phyloP scores from a whole-genome alignment of 805 yeast genomes.

The Priceomyces medius region DNA sequence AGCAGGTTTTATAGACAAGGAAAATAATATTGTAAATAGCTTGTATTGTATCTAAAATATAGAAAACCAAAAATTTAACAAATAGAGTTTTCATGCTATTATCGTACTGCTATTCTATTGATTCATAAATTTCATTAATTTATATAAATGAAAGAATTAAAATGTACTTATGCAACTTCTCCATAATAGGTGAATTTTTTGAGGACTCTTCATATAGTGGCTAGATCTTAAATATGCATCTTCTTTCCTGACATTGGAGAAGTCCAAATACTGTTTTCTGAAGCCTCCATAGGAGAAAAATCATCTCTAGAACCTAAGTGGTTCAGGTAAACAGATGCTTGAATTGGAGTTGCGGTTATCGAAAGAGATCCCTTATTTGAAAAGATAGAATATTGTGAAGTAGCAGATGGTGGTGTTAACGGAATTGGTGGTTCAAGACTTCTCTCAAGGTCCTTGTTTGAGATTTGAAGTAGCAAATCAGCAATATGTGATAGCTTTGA shows the following conservation, averaged over 20 bases:
- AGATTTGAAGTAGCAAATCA: slow-evolving; percentile 26
- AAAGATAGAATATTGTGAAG: slow-evolving; percentile 38
- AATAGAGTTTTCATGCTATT: slow-evolving; percentile 3
- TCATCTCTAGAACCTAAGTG: slow-evolving; percentile 9
- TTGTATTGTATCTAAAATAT: background rate
- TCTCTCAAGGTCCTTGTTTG: slow-evolving; percentile 8
- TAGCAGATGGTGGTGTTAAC: slow-evolving; percentile 43
- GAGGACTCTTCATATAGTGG: background rate
- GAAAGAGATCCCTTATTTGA: slow-evolving; percentile 25
- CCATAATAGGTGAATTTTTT: background rate
- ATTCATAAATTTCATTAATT: background rate
- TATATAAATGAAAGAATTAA: slow-evolving; percentile 1
- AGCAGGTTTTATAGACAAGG: slow-evolving; percentile 7
- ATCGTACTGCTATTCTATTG: background rate
- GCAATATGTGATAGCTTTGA: slow-evolving; percentile 22
- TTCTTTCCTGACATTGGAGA: slow-evolving; percentile 11
- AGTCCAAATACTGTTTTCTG: slow-evolving; percentile 9
- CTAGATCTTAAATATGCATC: slow-evolving; percentile 7
- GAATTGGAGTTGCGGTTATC: slow-evolving; percentile 24
- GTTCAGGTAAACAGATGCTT: slow-evolving; percentile 13
- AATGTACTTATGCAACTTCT: background rate
- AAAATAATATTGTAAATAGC: slow-evolving; percentile 1
- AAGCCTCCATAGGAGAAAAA: slow-evolving; percentile 10
- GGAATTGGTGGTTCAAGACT: slow-evolving; percentile 17
- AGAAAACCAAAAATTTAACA: background rate